Evolutionary conservation across 805 yeast genomes (phyloP).

Genomic region (Kuraishia ogatae): DNA sequence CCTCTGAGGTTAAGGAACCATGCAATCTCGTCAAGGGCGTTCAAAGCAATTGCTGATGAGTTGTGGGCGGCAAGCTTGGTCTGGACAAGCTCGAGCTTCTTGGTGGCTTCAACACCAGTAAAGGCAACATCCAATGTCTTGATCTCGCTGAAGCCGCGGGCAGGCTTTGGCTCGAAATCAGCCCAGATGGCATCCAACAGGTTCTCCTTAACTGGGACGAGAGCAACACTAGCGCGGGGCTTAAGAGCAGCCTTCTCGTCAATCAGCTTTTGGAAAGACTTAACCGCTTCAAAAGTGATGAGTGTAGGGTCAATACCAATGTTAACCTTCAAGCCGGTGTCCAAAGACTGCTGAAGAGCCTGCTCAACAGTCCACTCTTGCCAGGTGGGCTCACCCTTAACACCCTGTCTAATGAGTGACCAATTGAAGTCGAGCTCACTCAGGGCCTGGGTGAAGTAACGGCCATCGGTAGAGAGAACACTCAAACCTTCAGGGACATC

Average conservation of each 20-base stretch:
- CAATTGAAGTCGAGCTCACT: slow-evolving; percentile 55
- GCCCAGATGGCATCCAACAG: slow-evolving; percentile 43
- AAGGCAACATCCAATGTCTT: slow-evolving; percentile 39
- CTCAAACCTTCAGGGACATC: slow-evolving; percentile 45
- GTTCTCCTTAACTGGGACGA: slow-evolving; percentile 37
- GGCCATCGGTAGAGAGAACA: slow-evolving; percentile 50
- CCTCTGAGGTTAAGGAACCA: slow-evolving; percentile 48
- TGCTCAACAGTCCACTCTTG: slow-evolving; percentile 47
- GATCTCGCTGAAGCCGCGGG: slow-evolving; percentile 41
- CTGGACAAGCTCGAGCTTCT: slow-evolving; percentile 46
- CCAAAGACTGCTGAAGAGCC: slow-evolving; percentile 39
- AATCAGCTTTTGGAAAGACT: slow-evolving; percentile 24
- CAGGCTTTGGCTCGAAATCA: slow-evolving; percentile 53
- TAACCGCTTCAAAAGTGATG: slow-evolving; percentile 27
- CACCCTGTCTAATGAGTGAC: slow-evolving; percentile 45
- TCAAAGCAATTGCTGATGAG: slow-evolving; percentile 23
- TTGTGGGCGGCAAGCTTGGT: slow-evolving; percentile 23
- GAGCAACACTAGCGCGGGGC: slow-evolving; percentile 26
- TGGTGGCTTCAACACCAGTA: slow-evolving; percentile 55
- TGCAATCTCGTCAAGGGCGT: slow-evolving; percentile 39
- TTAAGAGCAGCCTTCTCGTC: slow-evolving; percentile 12
- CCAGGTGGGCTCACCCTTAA: slow-evolving; percentile 43
- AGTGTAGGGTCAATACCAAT: slow-evolving; percentile 43
- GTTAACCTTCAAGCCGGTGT: slow-evolving; percentile 26
- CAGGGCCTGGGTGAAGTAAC: slow-evolving; percentile 51